Conservation (phyloP, 345 rosid species). For the Eucalyptus victrix region DNA sequence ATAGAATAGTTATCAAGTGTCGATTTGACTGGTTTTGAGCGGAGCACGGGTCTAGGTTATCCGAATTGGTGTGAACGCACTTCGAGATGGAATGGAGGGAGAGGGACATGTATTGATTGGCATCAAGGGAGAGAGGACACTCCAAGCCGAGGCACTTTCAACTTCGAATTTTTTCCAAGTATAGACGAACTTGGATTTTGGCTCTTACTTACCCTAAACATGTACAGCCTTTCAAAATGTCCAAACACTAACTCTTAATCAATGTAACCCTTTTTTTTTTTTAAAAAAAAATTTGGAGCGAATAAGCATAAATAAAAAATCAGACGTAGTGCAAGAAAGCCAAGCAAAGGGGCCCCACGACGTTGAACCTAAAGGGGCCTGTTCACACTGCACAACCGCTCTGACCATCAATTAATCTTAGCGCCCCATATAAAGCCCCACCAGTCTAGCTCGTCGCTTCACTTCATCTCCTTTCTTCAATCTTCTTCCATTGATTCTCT, state of each 20-base stretch:
- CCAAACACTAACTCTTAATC: background rate
- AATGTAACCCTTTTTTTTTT: background rate
- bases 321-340: background rate
- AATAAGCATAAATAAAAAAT: background rate
- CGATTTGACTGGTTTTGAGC: background rate
- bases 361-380: background rate
- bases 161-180: background rate
- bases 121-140: background rate
- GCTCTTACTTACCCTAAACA: background rate
- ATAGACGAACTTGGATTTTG: background rate
- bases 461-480: background rate
- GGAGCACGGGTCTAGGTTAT: rapidly evolving
- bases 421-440: background rate
- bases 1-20: background rate
- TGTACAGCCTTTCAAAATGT: background rate
- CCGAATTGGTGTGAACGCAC: background rate
- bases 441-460: background rate
- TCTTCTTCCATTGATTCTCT: background rate
- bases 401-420: background rate
- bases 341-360: background rate
- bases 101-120: rapidly evolving
- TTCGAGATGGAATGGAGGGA: background rate
- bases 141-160: background rate
- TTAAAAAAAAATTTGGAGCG: background rate
- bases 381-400: background rate